A percentile compares a stretch with the other conserved stretches of the same genome.
phyloP scores from a whole-genome alignment of 306 rosid species.

The Hylodesmum podocarpum region DNA sequence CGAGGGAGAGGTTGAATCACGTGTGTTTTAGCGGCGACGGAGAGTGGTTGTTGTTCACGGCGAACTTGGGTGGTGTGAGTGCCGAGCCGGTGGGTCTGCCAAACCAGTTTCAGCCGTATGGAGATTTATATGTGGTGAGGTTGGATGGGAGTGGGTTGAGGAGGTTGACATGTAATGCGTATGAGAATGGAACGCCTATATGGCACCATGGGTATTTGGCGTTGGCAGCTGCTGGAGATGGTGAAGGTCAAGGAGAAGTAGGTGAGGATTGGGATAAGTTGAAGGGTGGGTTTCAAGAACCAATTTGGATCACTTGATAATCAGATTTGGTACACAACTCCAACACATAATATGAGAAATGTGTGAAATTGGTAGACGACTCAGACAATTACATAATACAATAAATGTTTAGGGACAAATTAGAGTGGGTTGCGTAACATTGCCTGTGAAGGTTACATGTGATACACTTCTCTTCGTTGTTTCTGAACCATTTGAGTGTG shows the following conservation, averaged over 20 bases:
- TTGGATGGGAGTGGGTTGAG: slow-evolving; percentile 75
- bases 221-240: slow-evolving; percentile 16
- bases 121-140: slow-evolving; percentile 62
- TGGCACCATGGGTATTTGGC: slow-evolving; percentile 45
- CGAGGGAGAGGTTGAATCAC: slow-evolving; percentile 77
- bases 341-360: no score
- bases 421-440: no score
- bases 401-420: no score
- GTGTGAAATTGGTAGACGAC: no score
- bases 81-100: slow-evolving; percentile 80
- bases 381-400: no score
- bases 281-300: slow-evolving; percentile 66
- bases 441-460: no score
- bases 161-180: slow-evolving; percentile 81
- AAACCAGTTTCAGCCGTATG: slow-evolving; percentile 90
- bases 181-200: slow-evolving; percentile 80
- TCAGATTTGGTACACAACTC: no score
- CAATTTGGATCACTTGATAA: slow-evolving; percentile 56
- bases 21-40: slow-evolving; percentile 78
- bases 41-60: slow-evolving; percentile 74
- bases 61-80: slow-evolving; percentile 67
- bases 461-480: no score
- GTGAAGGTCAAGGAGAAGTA: no score
- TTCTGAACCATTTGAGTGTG: no score
- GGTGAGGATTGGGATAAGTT: slow-evolving; percentile 44